Percentiles rank a stretch among this genome's conserved stretches.
Evolutionary conservation across 768 basidiomycete genomes (phyloP).

Genomic region (Pleurotus platypus): DNA sequence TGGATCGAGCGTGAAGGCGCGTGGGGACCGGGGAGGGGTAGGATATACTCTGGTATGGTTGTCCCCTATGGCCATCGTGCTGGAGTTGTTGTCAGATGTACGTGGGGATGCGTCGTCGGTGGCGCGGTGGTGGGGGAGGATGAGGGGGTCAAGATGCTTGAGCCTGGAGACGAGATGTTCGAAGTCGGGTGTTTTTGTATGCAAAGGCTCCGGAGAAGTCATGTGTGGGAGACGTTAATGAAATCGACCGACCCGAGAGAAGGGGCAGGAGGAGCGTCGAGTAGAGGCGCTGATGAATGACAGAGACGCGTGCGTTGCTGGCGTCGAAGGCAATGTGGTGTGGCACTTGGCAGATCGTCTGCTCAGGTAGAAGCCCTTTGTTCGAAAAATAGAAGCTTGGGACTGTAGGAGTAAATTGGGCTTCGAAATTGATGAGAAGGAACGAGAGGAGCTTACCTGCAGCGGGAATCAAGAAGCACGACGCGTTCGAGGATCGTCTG

Average conservation of each 20-base stretch:
- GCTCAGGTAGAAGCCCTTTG: conserved; percentile 9
- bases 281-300: background rate
- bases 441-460: background rate
- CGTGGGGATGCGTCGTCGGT: conserved; percentile 6
- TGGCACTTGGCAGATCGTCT: conserved; percentile 29
- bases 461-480: conserved; percentile 1
- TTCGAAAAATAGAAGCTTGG: conserved; percentile 9
- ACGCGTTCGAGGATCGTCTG: conserved; percentile 1
- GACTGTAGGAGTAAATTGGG: background rate
- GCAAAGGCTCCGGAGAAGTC: conserved; percentile 18
- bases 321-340: conserved; percentile 9
- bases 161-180: conserved; percentile 15
- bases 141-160: conserved; percentile 15
- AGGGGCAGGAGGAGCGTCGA: background rate
- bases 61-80: background rate
- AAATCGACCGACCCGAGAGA: conserved; percentile 9
- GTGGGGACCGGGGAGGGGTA: conserved; percentile 3
- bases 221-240: conserved; percentile 14
- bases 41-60: background rate
- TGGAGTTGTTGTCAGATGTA: conserved; percentile 7
- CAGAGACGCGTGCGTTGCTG: conserved; percentile 8
- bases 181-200: conserved; percentile 13
- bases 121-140: conserved; percentile 4
- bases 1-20: conserved; percentile 10
- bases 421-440: conserved; percentile 12